phyloP scores from a whole-genome alignment of 2,329 filamentous ascomycete species.

The Colletotrichum sidae region DNA sequence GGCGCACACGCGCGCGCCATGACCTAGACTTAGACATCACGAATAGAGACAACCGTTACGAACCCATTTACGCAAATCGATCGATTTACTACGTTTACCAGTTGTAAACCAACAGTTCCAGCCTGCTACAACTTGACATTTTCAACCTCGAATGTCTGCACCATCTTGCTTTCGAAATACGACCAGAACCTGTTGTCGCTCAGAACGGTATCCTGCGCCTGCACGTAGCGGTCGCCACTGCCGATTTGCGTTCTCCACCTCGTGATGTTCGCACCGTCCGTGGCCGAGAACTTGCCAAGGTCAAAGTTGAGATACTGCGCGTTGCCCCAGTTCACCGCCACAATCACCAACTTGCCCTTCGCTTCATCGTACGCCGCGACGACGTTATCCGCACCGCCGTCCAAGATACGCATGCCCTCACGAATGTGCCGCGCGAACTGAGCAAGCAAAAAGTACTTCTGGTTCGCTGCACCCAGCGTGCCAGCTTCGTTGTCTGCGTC shows the following conservation, averaged over 20 bases:
- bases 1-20: too few species aligned
- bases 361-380: slow-evolving; percentile 53
- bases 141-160: slow-evolving; percentile 53
- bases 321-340: slow-evolving; percentile 52
- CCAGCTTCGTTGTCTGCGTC: slow-evolving; percentile 51
- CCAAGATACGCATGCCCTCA: slow-evolving; percentile 53
- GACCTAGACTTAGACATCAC: not conserved
- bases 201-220: slow-evolving; percentile 46
- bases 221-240: slow-evolving; percentile 49
- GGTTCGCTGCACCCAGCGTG: slow-evolving; percentile 44
- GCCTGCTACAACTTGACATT: slow-evolving; percentile 40
- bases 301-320: slow-evolving; percentile 54
- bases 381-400: slow-evolving; percentile 48
- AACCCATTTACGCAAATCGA: not conserved
- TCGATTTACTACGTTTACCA: not conserved
- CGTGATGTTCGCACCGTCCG: slow-evolving; percentile 46
- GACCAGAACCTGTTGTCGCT: slow-evolving; percentile 51
- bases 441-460: slow-evolving; percentile 56
- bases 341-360: slow-evolving; percentile 50
- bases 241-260: slow-evolving; percentile 52
- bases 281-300: slow-evolving; percentile 47
- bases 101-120: not conserved
- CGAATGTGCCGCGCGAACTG: slow-evolving; percentile 56
- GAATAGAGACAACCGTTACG: not conserved
- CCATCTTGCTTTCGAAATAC: slow-evolving; percentile 47